Evolutionary conservation across 2,329 filamentous ascomycete species (phyloP), one percentile per base, ranked within the genome.

Genomic region (Rachicladosporium sp.): DNA sequence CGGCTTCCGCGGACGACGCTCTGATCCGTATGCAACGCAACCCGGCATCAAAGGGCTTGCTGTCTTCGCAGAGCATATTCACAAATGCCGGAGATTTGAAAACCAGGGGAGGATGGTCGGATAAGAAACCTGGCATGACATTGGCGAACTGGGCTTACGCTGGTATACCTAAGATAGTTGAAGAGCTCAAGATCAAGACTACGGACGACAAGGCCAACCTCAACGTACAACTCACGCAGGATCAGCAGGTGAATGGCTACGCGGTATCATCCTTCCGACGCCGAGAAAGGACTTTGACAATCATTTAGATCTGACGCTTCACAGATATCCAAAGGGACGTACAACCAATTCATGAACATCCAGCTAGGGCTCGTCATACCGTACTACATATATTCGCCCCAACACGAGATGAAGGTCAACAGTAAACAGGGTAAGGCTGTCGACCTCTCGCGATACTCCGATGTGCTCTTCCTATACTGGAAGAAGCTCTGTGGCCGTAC

Each of bases 331-430:
- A 33, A 37, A 2, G 39, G 30, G n/a, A 29, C 19, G 1, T 41
- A 41, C 23, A 31, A 41, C 10, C 39, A 41, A 37, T 34, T 27
- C 10, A 41, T 41, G 34, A 37, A 41, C 21, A 35, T 41, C 5
- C 23, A 10, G 4, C 34, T 31, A 5, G 39, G 39, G 2, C 34
- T 41, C 4, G 23, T 41, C 4, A 41, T 41, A 4, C 35, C 39
- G 1, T 37, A 41, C 31, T 37, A 41, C 11, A 30, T 41, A n/a
- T 41, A 12, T 29, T 41, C 39, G 4, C 39, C 39, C 12, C 30
- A 32, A 13, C 23, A 41, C 10, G 39, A 41, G 37, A 35, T 32
- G 12, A 6, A 29, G 4, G 23, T 8, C 6, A 23, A 41, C 4
- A 30, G 35, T 5, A 19, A 33, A 12, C n/a, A 41, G 15, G 34